Conservation (phyloP, 2,329 filamentous ascomycete species). For the Hortaea sp. region DNA sequence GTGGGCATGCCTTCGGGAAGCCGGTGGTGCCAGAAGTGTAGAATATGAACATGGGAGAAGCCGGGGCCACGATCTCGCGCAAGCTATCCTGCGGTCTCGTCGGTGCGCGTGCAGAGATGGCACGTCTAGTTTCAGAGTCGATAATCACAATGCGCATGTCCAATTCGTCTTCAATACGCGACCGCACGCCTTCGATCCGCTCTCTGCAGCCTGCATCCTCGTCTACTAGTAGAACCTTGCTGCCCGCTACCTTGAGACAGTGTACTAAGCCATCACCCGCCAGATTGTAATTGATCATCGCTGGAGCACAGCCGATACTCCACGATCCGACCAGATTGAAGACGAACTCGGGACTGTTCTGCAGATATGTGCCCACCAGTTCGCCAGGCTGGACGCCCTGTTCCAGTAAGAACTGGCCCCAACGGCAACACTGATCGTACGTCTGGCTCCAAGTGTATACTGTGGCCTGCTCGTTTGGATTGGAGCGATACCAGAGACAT, state of each 20-base stretch:
- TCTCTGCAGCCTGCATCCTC: constrained; percentile 41
- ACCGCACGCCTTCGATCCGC: constrained; percentile 45
- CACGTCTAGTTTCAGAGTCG: constrained; percentile 37
- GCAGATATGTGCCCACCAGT: constrained; percentile 24
- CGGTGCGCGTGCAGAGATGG: constrained; percentile 39
- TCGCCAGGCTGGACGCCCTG: constrained; percentile 25
- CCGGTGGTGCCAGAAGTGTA: constrained; percentile 73
- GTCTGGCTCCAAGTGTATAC: constrained; percentile 48
- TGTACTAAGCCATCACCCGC: constrained; percentile 25
- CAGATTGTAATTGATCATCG: constrained; percentile 29
- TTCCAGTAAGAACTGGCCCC: constrained; percentile 49
- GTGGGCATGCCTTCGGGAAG: constrained; percentile 59
- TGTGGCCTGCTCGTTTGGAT: constrained; percentile 23
- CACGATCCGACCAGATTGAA: constrained; percentile 21
- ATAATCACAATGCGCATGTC: constrained; percentile 50
- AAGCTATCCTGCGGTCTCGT: constrained; percentile 47
- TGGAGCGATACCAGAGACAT: constrained; percentile 54
- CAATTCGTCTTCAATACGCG: constrained; percentile 43
- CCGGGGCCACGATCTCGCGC: constrained; percentile 40
- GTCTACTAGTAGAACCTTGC: constrained; percentile 37
- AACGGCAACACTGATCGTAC: constrained; percentile 47
- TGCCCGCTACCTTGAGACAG: constrained; percentile 27
- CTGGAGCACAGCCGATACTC: constrained; percentile 24
- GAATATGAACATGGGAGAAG: constrained; percentile 53
- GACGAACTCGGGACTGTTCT: constrained; percentile 28